These are phyloP conservation scores for Ganoderma leucocontextum DNA, from an alignment of 1,284 basidiomycete species.

Conservation along the genomic window DNA sequence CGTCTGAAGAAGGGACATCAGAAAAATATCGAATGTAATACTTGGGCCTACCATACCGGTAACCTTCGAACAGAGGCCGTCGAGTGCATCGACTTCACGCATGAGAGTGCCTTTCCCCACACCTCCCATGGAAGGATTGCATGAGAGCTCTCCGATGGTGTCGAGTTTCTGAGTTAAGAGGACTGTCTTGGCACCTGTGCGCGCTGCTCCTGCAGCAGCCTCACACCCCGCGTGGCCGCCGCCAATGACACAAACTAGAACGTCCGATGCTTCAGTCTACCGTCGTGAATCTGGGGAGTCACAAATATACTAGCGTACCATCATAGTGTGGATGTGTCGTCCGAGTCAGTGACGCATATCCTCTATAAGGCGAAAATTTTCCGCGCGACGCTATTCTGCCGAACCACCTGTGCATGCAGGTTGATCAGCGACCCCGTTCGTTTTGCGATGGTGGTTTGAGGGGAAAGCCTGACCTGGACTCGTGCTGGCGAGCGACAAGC, in stretches of 20 bases:
- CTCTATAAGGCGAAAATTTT: not conserved
- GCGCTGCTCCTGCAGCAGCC: conserved; percentile 85
- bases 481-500: not conserved
- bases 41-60: conserved; percentile 58
- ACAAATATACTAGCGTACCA: conserved; percentile 26
- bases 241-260: conserved; percentile 84
- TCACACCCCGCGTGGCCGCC: conserved; percentile 94
- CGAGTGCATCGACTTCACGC: conserved; percentile 88
- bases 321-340: conserved; percentile 35
- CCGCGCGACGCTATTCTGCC: not conserved
- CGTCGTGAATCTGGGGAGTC: not conserved
- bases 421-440: not conserved
- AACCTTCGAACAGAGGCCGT: conserved; percentile 80
- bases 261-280: not conserved
- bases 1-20: conserved; percentile 56
- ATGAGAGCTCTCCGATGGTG: conserved; percentile 89
- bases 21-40: conserved; percentile 4
- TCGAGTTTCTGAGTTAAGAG: conserved; percentile 83
- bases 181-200: conserved; percentile 82
- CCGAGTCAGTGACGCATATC: conserved; percentile 26
- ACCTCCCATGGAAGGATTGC: conserved; percentile 90
- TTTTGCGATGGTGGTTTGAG: not conserved
- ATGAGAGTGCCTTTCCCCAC: conserved; percentile 92
- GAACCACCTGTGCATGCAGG: conserved; percentile 27
- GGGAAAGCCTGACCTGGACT: not conserved